Evolutionary conservation across 2,329 filamentous ascomycete species (phyloP).

Genomic region (Parastagonospora avenae): DNA sequence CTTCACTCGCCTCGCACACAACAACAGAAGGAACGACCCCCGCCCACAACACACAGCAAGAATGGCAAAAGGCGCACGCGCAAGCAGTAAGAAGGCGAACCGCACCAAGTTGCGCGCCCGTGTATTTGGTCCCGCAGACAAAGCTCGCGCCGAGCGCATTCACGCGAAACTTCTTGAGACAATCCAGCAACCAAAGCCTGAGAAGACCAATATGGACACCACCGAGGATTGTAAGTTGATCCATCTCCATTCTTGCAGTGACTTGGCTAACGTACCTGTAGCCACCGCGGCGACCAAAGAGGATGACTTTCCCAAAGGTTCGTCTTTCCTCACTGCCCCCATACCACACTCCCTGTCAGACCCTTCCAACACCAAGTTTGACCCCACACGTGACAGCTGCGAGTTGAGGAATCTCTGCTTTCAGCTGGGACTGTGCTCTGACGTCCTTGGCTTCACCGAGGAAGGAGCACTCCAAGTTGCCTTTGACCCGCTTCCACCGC

Average conservation of each 20-base stretch:
- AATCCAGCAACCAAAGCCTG: conserved; percentile 74
- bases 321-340: conserved; percentile 36
- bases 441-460: conserved; percentile 47
- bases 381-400: conserved; percentile 17
- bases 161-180: conserved; percentile 85
- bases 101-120: conserved; percentile 77
- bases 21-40: conserved; percentile 2
- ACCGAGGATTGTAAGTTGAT: conserved; percentile 46
- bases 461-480: conserved; percentile 42
- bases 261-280: conserved; percentile 11
- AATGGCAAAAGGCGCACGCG: conserved; percentile 88
- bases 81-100: conserved; percentile 82
- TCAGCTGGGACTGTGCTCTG: conserved; percentile 46
- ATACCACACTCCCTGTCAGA: conserved; percentile 33
- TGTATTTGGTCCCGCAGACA: conserved; percentile 83
- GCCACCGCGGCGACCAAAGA: conserved; percentile 26
- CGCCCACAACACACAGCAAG: conserved; percentile 29
- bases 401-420: conserved; percentile 44
- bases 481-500: conserved; percentile 44
- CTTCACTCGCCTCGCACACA: conserved; percentile 4
- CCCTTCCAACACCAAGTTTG: conserved; percentile 9
- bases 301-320: conserved; percentile 39
- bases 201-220: conserved; percentile 54
- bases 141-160: conserved; percentile 79
- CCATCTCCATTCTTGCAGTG: not conserved